Conservation (phyloP, 768 basidiomycete species). For the Trametes cingulata region DNA sequence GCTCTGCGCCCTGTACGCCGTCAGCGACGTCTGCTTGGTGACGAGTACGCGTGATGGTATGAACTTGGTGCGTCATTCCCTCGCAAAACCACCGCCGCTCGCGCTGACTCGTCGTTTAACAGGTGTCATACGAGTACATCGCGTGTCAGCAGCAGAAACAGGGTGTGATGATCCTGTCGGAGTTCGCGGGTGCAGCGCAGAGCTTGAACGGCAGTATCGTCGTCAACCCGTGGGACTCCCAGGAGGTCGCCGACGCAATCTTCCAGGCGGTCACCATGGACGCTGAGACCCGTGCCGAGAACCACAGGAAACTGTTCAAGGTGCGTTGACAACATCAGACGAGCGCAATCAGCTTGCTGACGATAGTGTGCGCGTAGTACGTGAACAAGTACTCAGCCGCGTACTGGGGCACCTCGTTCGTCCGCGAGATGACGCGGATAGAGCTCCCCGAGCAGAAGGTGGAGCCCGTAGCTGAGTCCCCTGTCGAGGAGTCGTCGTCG, state of each 20-base stretch:
- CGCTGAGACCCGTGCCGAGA: constrained; percentile 78
- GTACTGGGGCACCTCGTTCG: constrained; percentile 91
- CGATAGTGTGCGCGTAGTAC: constrained; percentile 44
- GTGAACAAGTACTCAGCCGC: constrained; percentile 93
- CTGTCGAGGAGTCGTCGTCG: constrained; percentile 5
- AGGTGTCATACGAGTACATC: constrained; percentile 99
- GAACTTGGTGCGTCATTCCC: constrained; percentile 77
- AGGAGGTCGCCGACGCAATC: constrained; percentile 97
- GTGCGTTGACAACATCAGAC: constrained; percentile 31
- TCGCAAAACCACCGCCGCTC: constrained; percentile 27
- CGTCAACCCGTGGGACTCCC: constrained; percentile 99
- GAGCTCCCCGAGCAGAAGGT: constrained; percentile 43
- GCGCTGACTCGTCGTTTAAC: background rate
- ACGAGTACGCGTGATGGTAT: constrained; percentile 96
- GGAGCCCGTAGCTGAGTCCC: constrained; percentile 34
- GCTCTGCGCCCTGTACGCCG: constrained; percentile 94
- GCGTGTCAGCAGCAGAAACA: constrained; percentile 91
- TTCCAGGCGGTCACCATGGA: constrained; percentile 93
- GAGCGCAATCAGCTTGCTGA: background rate
- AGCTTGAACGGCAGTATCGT: constrained; percentile 94
- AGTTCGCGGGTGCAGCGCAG: constrained; percentile 97
- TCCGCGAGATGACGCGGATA: constrained; percentile 77
- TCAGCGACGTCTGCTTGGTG: constrained; percentile 95
- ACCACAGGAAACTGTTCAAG: constrained; percentile 94
- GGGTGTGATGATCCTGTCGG: constrained; percentile 96